Base-by-base conservation (phyloP, 2,329 filamentous ascomycete genomes). In the Colletotrichum costaricense region DNA sequence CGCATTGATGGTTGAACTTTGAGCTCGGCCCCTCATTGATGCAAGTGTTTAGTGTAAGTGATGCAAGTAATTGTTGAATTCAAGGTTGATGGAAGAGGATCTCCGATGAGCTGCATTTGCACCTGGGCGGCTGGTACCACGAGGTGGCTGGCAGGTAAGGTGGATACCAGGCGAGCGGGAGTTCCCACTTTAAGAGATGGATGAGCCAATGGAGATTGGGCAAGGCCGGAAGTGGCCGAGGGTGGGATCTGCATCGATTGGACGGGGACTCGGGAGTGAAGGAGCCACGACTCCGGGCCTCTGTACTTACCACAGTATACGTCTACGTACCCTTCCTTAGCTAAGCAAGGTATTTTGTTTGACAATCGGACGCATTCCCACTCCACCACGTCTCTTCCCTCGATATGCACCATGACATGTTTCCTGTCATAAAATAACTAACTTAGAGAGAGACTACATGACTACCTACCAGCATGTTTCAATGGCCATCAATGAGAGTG, bases 21-120 rank as follows among this genome's bases (percentile, higher is more conserved):
- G 49, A 46, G 70, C 70, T 69, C 66, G 70, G 70, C 49, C 70
- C 70, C 49, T 66, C 70, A 35, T 46, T 24, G 59, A 55, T 60
- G 70, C 70, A 60, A 58, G 38, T 42, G 16, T 42, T 42, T 42
- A 42, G 38, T 42, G 38, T 19, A 1, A 42, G 38, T 35, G 62
- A 69, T 72, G 67, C 64, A 66, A 38, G 11, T 33, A 24, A 72
- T 57, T 57, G 52, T 65, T 65, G 63, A 57, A 46, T 11, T 35
- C 33, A 35, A 35, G 11, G 11, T 35, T 46, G 62, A 55, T 55
- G 62, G 54, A 55, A 24, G 28, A 46, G n/a, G 28, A 35, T 52
- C 52, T 30, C 60, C 60, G 46, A 54, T 49, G 46, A 26, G 46
- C 14, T 24, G 30, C 49, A 26, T 49, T 63, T n/a, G 49, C 57